Evolutionary conservation across 2,329 filamentous ascomycete species (phyloP), one percentile per base, ranked within the genome.

Genomic region (Balansia obtecta): DNA sequence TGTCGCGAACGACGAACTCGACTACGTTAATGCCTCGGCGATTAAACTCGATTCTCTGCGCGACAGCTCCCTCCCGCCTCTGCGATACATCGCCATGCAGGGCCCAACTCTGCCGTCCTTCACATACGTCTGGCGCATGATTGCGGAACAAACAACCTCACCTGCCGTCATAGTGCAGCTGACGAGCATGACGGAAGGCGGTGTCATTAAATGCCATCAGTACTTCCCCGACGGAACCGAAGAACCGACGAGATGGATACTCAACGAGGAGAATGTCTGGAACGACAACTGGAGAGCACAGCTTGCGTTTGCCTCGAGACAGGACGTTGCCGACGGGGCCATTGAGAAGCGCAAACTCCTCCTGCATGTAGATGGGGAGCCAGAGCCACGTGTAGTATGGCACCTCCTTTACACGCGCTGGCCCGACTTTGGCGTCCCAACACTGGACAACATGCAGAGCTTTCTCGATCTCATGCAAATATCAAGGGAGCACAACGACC

Each of bases 101-200:
- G 93, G 93, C 0, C 93, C 93, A 6, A 95, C 90, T 61, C 67
- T 75, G 53, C 78, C 80, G 27, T 87, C 86, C 15, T 75, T 85
- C 50, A 80, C 83, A 57, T 88, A 95, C 62, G 86, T 95, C 56
- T 98, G 91, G 87, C 87, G 93, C 62, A 98, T 98, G 93, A 74
- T 96, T 37, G 86, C 87, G 64, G 83, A 94, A 60, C 88, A 94
- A 66, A 66, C 76, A 48, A 62, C 70, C 27, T 81, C 83, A 44
- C 80, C 85, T 2, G 88, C 82, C 1, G 88, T 97, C 51, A 84
- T 97, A 49, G 83, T 97, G 51, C 96, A 97, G 87, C 79, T 98
- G 54, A 98, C 91, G 2, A 88, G 89, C 63, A 91, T 88, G 27
- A 76, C 86, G 61, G 91, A 97, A 66, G 75, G 77, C 33, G 77